Conservation (phyloP, 2,329 filamentous ascomycete genomes). For the Fusarium anguioides region DNA sequence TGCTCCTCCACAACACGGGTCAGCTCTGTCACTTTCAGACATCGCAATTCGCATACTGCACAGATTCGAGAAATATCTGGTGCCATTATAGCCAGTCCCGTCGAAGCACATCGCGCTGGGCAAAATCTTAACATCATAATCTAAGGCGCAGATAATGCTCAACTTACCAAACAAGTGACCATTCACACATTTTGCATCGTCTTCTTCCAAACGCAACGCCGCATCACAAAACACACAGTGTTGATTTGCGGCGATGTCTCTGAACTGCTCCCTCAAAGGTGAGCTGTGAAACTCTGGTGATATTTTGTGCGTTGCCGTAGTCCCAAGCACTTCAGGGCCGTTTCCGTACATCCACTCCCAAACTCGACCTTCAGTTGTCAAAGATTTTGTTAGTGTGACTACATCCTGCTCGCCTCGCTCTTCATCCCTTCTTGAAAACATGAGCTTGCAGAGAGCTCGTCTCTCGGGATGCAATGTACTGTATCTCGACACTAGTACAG, state of each 20-base stretch:
- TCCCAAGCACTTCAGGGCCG: slow-evolving; percentile 59
- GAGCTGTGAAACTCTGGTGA: slow-evolving; percentile 31
- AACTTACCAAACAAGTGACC: slow-evolving; percentile 56
- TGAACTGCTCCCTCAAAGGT: slow-evolving; percentile 54
- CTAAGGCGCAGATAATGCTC: not conserved
- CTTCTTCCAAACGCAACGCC: slow-evolving; percentile 48
- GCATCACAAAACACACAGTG: slow-evolving; percentile 61
- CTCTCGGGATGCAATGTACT: slow-evolving; percentile 62
- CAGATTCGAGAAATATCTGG: slow-evolving; percentile 66
- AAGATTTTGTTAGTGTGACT: slow-evolving; percentile 8
- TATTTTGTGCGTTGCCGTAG: slow-evolving; percentile 43
- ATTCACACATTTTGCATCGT: slow-evolving; percentile 53
- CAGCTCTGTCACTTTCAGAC: slow-evolving; percentile 59
- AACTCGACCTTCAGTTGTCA: slow-evolving; percentile 63
- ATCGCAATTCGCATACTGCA: slow-evolving; percentile 64
- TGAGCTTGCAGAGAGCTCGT: slow-evolving; percentile 50
- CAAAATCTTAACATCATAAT: slow-evolving; percentile 1
- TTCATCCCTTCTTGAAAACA: slow-evolving; percentile 51
- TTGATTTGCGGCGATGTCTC: slow-evolving; percentile 50
- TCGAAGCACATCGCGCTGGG: slow-evolving; percentile 64
- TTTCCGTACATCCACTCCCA: slow-evolving; percentile 71
- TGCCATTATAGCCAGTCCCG: slow-evolving; percentile 64
- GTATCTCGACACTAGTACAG: slow-evolving; percentile 62
- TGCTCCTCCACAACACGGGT: slow-evolving; percentile 48
- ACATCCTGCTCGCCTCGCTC: slow-evolving; percentile 9